phyloP scores from a whole-genome alignment of 1,139 yeast species.

The Diutina pseudorugosa region DNA sequence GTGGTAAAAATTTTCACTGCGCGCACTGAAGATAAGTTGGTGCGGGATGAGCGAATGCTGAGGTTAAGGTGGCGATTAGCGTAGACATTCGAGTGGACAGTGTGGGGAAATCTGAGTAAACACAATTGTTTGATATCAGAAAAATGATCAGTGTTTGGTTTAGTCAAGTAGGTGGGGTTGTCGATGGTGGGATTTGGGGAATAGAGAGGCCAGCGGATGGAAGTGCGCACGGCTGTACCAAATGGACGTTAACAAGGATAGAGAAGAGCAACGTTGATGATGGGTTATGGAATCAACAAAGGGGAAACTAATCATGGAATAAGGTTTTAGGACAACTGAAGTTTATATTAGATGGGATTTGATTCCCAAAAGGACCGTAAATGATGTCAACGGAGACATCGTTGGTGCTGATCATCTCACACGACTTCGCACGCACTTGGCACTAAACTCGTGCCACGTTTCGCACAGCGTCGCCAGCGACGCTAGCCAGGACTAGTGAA shows the following conservation, averaged over 20 bases:
- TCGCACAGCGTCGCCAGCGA: not conserved
- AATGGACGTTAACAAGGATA: not conserved
- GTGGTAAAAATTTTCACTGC: constrained; percentile 3
- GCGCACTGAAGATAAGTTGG: not conserved
- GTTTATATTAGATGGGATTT: not conserved
- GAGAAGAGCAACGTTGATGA: no score
- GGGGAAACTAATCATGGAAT: no score
- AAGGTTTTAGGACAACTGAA: no score
- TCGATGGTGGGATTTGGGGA: not conserved
- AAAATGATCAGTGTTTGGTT: no score
- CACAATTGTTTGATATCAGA: no score
- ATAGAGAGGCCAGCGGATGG: not conserved
- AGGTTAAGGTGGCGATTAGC: no score
- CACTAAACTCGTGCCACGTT: not conserved
- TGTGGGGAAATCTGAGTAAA: no score
- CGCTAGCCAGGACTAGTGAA: not conserved
- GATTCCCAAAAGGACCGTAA: no score
- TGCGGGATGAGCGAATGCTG: not conserved
- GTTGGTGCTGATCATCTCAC: not conserved
- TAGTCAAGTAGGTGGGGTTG: no score
- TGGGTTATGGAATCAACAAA: no score
- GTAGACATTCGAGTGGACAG: no score
- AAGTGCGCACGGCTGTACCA: not conserved
- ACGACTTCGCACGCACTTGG: not conserved
- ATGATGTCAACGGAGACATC: no score